Evolutionary conservation across 345 rosid genomes (phyloP).

Genomic region (Populus davidiana): DNA sequence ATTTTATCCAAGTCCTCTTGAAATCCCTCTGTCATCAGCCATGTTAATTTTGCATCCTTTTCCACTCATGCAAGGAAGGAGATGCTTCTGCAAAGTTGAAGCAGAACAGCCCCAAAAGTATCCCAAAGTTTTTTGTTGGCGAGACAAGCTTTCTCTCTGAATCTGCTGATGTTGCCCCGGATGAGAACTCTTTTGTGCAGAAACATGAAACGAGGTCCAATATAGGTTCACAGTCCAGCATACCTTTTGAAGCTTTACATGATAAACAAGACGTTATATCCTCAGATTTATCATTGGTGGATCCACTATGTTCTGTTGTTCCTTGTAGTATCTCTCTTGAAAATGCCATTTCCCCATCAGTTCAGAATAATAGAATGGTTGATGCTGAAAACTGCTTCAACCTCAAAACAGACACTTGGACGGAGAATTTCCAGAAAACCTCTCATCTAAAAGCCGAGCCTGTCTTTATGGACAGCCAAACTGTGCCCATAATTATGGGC

Average conservation of each 20-base stretch:
- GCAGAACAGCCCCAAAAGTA: conserved; percentile 12
- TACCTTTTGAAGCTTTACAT: conserved; percentile 31
- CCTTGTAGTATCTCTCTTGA: conserved; percentile 62
- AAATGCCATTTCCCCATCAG: conserved; percentile 20
- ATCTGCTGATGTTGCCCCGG: conserved; percentile 52
- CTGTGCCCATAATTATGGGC: conserved; percentile 13
- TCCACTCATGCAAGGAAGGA: conserved; percentile 29
- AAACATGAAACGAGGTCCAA: conserved; percentile 22
- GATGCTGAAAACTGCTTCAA: conserved; percentile 27
- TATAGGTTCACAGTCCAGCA: conserved; percentile 38
- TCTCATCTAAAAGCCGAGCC: conserved; percentile 18
- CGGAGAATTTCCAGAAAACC: conserved; percentile 17
- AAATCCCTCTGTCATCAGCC: not conserved
- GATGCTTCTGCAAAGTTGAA: conserved; percentile 28
- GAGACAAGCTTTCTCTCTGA: conserved; percentile 67
- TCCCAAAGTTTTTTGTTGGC: conserved; percentile 32
- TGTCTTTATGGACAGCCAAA: conserved; percentile 19
- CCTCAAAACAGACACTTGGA: conserved; percentile 14
- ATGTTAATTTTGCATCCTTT: conserved; percentile 1
- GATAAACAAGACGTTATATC: conserved; percentile 43
- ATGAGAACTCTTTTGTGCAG: conserved; percentile 45
- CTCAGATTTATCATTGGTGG: conserved; percentile 36
- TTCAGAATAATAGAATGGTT: conserved; percentile 20
- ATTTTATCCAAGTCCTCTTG: conserved; percentile 5
- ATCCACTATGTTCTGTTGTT: conserved; percentile 73